A percentile compares a stretch with the other conserved stretches of the same genome.
phyloP scores from a whole-genome alignment of 83 land plant species.

The Thuja plicata region DNA sequence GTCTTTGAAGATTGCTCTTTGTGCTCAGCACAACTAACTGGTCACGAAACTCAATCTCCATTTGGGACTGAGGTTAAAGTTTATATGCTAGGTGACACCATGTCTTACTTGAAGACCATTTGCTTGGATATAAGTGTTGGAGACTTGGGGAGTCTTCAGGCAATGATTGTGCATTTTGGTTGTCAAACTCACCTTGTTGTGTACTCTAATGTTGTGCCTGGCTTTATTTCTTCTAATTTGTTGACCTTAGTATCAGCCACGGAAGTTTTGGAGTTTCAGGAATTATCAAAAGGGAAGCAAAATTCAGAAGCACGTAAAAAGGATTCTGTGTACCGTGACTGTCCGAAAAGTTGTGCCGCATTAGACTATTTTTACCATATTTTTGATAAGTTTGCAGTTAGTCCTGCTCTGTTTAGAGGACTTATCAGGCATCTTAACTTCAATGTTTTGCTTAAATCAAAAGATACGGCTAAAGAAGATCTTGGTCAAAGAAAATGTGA shows the following conservation, averaged over 20 bases:
- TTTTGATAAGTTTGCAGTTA: constrained; percentile 10
- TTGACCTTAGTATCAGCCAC: neutral
- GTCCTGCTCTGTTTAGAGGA: neutral
- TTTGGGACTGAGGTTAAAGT: neutral
- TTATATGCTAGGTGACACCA: too few species aligned
- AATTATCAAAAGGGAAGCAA: neutral
- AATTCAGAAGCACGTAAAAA: neutral
- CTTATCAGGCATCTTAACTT: neutral
- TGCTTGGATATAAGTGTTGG: too few species aligned
- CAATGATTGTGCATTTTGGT: neutral
- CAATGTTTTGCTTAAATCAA: neutral
- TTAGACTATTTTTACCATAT: constrained; percentile 5
- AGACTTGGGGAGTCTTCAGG: too few species aligned
- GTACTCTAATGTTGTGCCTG: neutral
- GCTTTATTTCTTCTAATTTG: neutral
- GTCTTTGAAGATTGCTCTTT: neutral
- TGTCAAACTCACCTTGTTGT: constrained; percentile 2
- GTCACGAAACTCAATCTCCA: neutral
- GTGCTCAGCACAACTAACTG: neutral
- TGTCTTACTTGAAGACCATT: too few species aligned
- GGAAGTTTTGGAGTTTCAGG: neutral
- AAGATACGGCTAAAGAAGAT: neutral
- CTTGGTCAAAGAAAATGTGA: neutral
- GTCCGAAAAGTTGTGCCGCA: neutral
- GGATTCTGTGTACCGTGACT: neutral